Conservation (phyloP, 2,329 filamentous ascomycete genomes). For the Fusarium sp. region DNA sequence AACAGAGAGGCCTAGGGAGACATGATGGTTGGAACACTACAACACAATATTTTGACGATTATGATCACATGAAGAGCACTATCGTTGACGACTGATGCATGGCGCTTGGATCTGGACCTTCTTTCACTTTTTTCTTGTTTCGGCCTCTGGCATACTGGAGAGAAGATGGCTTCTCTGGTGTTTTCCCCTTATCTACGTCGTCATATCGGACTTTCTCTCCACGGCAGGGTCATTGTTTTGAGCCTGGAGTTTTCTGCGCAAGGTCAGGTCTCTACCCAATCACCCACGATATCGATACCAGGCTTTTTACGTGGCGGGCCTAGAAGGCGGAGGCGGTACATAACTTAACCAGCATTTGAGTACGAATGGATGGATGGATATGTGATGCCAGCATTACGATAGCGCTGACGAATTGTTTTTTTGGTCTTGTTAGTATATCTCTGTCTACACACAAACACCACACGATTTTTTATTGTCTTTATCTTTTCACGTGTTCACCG, state of each 20-base stretch:
- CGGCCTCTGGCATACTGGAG: slow-evolving; percentile 6
- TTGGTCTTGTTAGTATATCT: neutral
- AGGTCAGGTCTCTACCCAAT: neutral
- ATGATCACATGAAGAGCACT: slow-evolving; percentile 27
- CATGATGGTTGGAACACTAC: slow-evolving; percentile 1
- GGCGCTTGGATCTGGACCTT: slow-evolving; percentile 31
- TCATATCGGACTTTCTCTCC: slow-evolving; percentile 2
- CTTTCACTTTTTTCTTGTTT: slow-evolving; percentile 11
- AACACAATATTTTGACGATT: slow-evolving; percentile 30
- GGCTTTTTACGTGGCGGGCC: slow-evolving; percentile 7
- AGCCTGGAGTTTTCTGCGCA: slow-evolving; percentile 28
- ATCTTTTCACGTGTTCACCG: neutral
- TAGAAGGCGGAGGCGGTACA: slow-evolving; percentile 2
- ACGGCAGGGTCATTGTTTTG: neutral
- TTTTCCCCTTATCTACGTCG: slow-evolving; percentile 8
- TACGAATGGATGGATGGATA: neutral
- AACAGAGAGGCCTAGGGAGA: slow-evolving; percentile 31
- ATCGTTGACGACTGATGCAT: slow-evolving; percentile 19
- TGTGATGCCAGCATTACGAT: slow-evolving; percentile 20
- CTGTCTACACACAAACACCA: neutral
- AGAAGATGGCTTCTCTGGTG: slow-evolving; percentile 6
- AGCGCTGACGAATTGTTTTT: slow-evolving; percentile 8
- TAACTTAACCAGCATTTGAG: slow-evolving; percentile 24
- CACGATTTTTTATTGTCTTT: neutral
- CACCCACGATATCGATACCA: slow-evolving; percentile 2